These are phyloP conservation scores for Aaosphaeria arxii DNA, from an alignment of 2,329 filamentous ascomycete species.

Conservation along the genomic window DNA sequence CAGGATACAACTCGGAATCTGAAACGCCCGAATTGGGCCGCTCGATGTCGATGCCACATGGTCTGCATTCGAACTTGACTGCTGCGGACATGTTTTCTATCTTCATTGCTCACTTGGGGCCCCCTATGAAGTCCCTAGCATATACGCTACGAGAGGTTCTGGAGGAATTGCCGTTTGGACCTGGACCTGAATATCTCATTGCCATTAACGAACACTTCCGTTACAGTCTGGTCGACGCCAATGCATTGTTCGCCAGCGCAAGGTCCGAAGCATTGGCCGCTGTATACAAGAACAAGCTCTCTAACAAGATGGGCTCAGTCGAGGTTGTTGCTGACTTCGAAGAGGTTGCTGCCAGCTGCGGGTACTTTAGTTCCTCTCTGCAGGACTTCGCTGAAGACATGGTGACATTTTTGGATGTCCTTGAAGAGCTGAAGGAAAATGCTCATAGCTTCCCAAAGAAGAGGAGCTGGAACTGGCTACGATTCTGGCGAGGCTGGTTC, in stretches of 20 bases:
- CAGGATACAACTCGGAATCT: conserved; percentile 30
- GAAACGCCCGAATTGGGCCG: conserved; percentile 13
- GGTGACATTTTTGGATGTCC: conserved; percentile 73
- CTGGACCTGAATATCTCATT: conserved; percentile 65
- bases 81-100: conserved; percentile 86
- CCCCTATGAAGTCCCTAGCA: conserved; percentile 94
- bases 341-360: conserved; percentile 95
- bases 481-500: conserved; percentile 61
- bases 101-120: conserved; percentile 85
- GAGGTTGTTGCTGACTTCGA: conserved; percentile 90
- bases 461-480: conserved; percentile 80
- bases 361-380: conserved; percentile 91
- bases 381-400: conserved; percentile 90
- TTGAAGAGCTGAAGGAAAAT: conserved; percentile 78
- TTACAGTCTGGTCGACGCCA: conserved; percentile 74
- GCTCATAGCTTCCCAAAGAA: conserved; percentile 53
- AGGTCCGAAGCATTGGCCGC: conserved; percentile 72
- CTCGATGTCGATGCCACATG: conserved; percentile 19
- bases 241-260: conserved; percentile 73
- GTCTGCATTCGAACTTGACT: conserved; percentile 38
- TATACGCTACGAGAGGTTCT: conserved; percentile 87
- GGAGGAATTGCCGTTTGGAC: conserved; percentile 78
- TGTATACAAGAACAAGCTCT: conserved; percentile 76
- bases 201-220: conserved; percentile 76
- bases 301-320: conserved; percentile 65